Base-by-base conservation (phyloP, 2,329 filamentous ascomycete genomes). In the Mycosphaerella arachidis region DNA sequence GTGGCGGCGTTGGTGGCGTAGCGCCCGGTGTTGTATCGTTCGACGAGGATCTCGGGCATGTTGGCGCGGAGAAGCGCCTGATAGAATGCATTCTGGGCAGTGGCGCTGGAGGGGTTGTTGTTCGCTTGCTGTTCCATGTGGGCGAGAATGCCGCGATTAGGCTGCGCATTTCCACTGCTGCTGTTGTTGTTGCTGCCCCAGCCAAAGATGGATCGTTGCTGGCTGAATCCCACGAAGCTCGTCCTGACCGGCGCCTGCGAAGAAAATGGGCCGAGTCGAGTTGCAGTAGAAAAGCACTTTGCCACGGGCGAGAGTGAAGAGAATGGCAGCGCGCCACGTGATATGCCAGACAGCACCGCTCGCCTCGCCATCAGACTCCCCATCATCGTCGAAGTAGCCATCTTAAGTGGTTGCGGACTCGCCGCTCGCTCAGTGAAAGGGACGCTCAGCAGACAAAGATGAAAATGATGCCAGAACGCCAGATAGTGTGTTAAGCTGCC, bases 21-120 rank as follows among this genome's bases (percentile, higher is more conserved):
- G 57, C 88, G 86, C 63, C 90, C 90, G 16, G 89, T 92, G 72
- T 92, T 87, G 75, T 96, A 94, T 70, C 94, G 84, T 75, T 97
- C 92, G 61, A 97, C 84, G 58, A 99, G 81, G 64, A 99, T 96
- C 55, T 92, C 88, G 18, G 93, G 91, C 89, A 97, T 92, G 71
- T 95, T 94, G 55, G 93, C 92, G 72, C 90, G 89, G 57, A 97
- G 82, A 13, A 99, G 84, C 50, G 92, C 88, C 72, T 93, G 89
- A 73, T 99, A 99, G 74, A 99, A 97, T 16, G 90, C 88, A 73
- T 93, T 94, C 74, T 99, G 94, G 20, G 92, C 87, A 48, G 89
- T 89, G 30, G 92, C 88, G 74, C 91, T 97, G 61, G 81, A 84
- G 1, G 94, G 91, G 70, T 96, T 96, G 75, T 91, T 89, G 77